Base-by-base conservation (phyloP, 148 eudicot species). In the Arctostaphylos glauca region DNA sequence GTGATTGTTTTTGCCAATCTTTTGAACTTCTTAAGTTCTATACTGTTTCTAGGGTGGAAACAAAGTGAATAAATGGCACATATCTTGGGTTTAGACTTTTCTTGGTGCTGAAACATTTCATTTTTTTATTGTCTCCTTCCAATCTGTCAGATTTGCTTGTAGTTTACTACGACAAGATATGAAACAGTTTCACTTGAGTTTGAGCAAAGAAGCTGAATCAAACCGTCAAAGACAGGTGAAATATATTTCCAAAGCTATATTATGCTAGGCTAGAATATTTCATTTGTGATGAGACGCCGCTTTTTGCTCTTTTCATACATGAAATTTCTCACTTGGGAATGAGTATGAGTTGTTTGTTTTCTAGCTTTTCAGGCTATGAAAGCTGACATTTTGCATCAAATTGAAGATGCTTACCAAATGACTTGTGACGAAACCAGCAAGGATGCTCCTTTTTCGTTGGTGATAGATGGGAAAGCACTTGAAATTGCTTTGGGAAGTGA, bases 131-230 rank as follows among this genome's bases (percentile, higher is more conserved):
- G 54, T 52, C 54, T 52, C 3, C 54, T 81, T 81, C 48, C 19
- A 19, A 46, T 60, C 38, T 48, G 66, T 46, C 88, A 88, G 90
- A 84, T 88, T 75, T 56, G 85, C 90, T 64, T 88, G 90, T 81
- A 88, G 90, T 76, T 88, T 88, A 73, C 90, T 88, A 80, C 84
- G 90, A 49, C 85, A 82, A n/a, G 88, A 84, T 81, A 86, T 86
- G 88, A 77, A 82, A 73, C 88, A 88, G 56, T 62, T 88, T 59
- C 87, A 85, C 82, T 81, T 88, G 84, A 83, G 62, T 71, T 70
- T 81, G 81, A 81, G 82, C 70, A 83, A 81, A 81, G 87, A 88
- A 78, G 83, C 71, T 62, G 81, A 85, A 49, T 62, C 77, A 55
- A 80, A 31, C 66, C 68, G 70, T 76, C 76, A 52, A 25, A 55